Conservation (phyloP, 1,139 yeast genomes). For the Lodderomyces beijingensis region DNA sequence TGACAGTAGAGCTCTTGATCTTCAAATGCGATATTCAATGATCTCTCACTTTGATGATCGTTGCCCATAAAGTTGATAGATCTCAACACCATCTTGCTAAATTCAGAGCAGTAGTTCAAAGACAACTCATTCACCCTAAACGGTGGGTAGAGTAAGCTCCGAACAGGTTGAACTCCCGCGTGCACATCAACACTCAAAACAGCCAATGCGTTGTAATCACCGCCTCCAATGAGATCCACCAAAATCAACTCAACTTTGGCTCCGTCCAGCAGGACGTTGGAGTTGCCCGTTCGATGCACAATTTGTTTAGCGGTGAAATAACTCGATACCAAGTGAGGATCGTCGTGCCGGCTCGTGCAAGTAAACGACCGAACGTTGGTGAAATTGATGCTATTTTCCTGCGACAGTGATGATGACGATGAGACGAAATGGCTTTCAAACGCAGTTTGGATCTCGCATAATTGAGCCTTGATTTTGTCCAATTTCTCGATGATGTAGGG, state of each 20-base stretch:
- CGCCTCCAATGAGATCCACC: constrained; percentile 23
- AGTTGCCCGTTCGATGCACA: constrained; percentile 26
- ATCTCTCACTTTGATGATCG: too few relatives aligned
- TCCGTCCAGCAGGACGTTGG: constrained; percentile 11
- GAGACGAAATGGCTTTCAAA: constrained; percentile 14
- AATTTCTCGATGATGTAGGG: constrained; percentile 40
- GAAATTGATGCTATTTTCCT: constrained; percentile 33
- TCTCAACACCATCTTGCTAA: constrained; percentile 22
- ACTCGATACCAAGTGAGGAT: constrained; percentile 27
- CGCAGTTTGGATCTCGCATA: constrained; percentile 18
- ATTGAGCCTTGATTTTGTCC: constrained; percentile 14
- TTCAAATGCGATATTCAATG: constrained; percentile 13
- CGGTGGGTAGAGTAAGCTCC: constrained; percentile 42
- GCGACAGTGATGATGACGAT: constrained; percentile 16
- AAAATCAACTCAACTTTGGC: constrained; percentile 28
- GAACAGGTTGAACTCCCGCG: constrained; percentile 7
- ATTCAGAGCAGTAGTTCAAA: constrained; percentile 16
- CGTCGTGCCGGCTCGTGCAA: constrained; percentile 9
- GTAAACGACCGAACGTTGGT: constrained; percentile 30
- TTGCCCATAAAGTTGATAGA: constrained; percentile 21
- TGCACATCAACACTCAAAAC: constrained; percentile 18
- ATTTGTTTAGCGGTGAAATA: constrained; percentile 37
- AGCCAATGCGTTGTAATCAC: constrained; percentile 35
- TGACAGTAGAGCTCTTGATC: constrained; percentile 17
- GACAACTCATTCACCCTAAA: constrained; percentile 31